Base-by-base conservation (phyloP, 192 early-diverging fungal species). In the Allomyces macrogynus region DNA sequence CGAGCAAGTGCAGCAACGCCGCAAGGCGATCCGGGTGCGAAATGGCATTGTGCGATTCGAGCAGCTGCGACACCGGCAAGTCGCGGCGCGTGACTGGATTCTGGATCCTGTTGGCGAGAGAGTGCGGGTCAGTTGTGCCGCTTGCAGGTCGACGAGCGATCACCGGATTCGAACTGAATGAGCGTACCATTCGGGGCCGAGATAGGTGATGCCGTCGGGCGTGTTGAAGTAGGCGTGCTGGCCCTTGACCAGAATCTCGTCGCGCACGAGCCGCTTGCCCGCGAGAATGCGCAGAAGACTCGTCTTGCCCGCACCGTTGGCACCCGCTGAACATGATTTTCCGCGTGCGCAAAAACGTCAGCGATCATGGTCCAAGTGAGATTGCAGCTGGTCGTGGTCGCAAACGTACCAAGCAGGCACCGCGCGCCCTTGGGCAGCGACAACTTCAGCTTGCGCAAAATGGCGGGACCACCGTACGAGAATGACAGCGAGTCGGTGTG, bases 11-110 rank as follows among this genome's bases (percentile, higher is more conserved):
- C 16, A 89, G 72, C 25, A 89, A 76, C 60, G 73, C 61, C 16
- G 78, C 76, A 57, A 70, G 66, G 42, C 87, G 71, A 43, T 89
- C 86, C 0, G 71, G 77, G 71, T 85, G 73, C 60, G 76, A 63
- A 49, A 80, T 72, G 25, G 82, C 83, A 49, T 84, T 84, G 65
- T 84, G 74, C 3, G 81, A 81, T 62, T 82, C 77, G 43, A 89
- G 68, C 27, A 89, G 70, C 44, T 79, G 76, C 12, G 79, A 76
- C 2, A 89, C 88, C 20, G 76, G 69, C 4, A 89, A 67, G 65
- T 89, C 88, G 8, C 84, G 66, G n/a, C 79, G 66, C 22, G 88
- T 82, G 62, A 87, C 69, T 0, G 87, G 84, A 66, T 89, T 89
- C 43, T 74, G 74, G 1, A 85, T 83, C 88, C 88, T 89, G 73